These are phyloP conservation scores for Phytopythium ostracodes DNA, from an alignment of 352 stramenopile species.

Conservation along the genomic window DNA sequence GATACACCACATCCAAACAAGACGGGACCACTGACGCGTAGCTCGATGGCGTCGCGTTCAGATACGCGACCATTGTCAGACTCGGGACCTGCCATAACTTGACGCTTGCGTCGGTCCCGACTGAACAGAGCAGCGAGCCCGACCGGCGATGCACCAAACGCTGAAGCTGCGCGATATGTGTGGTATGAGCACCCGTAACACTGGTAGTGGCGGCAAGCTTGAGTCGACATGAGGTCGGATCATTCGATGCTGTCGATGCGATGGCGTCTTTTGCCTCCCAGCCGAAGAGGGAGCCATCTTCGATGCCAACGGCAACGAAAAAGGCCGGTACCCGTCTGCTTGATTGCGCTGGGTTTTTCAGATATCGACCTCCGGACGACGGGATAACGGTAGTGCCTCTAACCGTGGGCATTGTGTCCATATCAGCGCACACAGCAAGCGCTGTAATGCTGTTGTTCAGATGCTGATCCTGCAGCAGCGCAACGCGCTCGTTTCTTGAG, in stretches of 20 bases:
- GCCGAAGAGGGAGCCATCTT: constrained; percentile 33
- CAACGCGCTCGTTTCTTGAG: constrained; percentile 14
- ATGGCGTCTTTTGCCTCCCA: constrained; percentile 21
- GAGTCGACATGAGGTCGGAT: constrained; percentile 5
- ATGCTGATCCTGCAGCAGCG: constrained; percentile 39
- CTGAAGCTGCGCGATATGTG: constrained; percentile 43
- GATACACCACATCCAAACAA: constrained; percentile 28
- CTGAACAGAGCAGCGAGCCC: constrained; percentile 21
- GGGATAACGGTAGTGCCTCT: background rate
- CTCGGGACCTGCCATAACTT: constrained; percentile 52
- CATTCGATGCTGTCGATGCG: background rate
- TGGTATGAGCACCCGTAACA: constrained; percentile 30
- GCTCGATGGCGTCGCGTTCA: constrained; percentile 29
- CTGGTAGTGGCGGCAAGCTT: constrained; percentile 21
- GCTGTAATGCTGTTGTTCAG: constrained; percentile 39
- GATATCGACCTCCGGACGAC: background rate
- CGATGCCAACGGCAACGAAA: constrained; percentile 31
- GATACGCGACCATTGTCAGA: constrained; percentile 30
- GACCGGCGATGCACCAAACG: constrained; percentile 6
- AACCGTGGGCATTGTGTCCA: background rate
- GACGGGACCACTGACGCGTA: constrained; percentile 26
- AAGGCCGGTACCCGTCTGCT: background rate
- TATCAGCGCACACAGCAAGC: constrained; percentile 9
- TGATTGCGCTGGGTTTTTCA: background rate
- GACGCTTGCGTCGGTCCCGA: constrained; percentile 51